These are phyloP conservation scores for Fusarium scirpi DNA, from an alignment of 2,329 filamentous ascomycete species.

Conservation along the genomic window DNA sequence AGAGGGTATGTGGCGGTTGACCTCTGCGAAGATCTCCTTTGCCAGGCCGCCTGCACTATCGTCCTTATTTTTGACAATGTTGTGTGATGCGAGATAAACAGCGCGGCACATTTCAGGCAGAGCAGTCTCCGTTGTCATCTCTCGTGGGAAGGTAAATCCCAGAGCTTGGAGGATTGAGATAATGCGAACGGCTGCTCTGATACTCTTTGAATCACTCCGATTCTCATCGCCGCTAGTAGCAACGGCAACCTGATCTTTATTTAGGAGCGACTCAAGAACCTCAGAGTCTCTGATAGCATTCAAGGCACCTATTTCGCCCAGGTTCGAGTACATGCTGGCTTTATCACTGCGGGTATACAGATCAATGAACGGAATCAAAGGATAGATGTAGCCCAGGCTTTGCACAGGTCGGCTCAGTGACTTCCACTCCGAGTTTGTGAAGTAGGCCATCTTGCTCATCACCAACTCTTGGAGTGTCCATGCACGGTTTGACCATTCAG, in stretches of 20 bases:
- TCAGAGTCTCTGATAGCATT: background rate
- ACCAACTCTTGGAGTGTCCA: constrained; percentile 6
- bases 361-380: constrained; percentile 1
- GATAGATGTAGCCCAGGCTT: background rate
- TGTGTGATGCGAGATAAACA: background rate
- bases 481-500: constrained; percentile 8
- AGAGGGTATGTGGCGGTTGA: background rate
- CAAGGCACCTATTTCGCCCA: background rate
- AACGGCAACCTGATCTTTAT: background rate
- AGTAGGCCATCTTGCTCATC: constrained; percentile 10
- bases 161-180: background rate
- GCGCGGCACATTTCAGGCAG: background rate
- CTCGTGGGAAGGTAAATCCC: background rate
- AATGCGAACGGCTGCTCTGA: background rate
- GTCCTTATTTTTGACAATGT: background rate
- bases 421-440: constrained; percentile 3
- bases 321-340: background rate
- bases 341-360: background rate
- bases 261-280: background rate
- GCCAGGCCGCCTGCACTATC: fast-evolving
- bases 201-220: too few species aligned
- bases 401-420: constrained; percentile 1
- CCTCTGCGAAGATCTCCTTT: background rate
- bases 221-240: background rate
- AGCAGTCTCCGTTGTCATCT: background rate